Evolutionary conservation across 352 stramenopile species (phyloP), one percentile per base, ranked within the genome.

Genomic region (Globisporangium acanthophoron): DNA sequence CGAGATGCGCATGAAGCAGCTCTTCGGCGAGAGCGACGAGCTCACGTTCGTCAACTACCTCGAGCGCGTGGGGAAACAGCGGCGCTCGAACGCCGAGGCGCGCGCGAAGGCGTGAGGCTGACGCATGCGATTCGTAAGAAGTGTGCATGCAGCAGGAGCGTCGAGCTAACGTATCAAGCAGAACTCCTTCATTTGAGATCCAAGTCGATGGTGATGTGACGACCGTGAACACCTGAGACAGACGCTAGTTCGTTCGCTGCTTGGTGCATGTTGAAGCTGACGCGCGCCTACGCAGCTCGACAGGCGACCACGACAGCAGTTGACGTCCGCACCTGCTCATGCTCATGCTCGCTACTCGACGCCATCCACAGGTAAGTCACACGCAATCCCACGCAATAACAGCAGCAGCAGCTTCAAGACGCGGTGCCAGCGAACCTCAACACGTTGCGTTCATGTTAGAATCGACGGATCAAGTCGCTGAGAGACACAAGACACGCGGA

Each of bases 1-100:
- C 9, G 90, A 97, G 63, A 88, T 85, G 68, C 81, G 90, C 62
- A 96, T 96, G 87, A 92, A 90, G 67, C 85, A 92, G 65, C 79
- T 97, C 44, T 97, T 96, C 56, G 88, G 89, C 12, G 88, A 96
- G 56, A 89, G 76, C 58, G 78, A 90, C 59, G 85, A 92, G 59
- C 70, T 92, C 60, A 78, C 56, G 13, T 92, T 94, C 49, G 79
- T 92, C 44, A 77, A 88, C 48, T 92, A 92, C 52, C 65, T 94
- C 11, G 82, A 90, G 29, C 77, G 80, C 33, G 80, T 90, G 2
- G 65, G 78, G 33, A 85, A 88, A 52, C 80, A 94, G 70, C 85
- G 79, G 52, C 77, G 77, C 61, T 76, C 67, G 43, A 87, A 86
- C 50, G 70, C 70, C 9, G 79, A 87, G 54, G 75, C 73, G 18